Conservation (phyloP, 176 grass and related monocot genomes). For the Oryza brachyantha region DNA sequence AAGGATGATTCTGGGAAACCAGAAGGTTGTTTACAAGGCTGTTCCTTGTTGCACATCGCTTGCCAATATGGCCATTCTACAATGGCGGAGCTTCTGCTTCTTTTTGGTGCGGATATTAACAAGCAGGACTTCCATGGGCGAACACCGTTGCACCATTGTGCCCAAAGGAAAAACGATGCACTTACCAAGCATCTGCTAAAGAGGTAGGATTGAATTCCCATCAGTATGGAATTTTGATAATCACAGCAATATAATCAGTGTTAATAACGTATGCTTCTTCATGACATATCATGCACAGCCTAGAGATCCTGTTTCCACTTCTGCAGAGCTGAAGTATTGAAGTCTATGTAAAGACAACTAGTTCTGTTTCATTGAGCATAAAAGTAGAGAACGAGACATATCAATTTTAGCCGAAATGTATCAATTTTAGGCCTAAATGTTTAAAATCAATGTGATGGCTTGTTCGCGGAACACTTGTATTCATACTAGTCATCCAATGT, state of each 20-base stretch:
- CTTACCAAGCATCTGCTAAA: conserved; percentile 85
- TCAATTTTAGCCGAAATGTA: conserved; percentile 5
- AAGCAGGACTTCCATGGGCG: conserved; percentile 85
- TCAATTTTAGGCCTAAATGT: conserved; percentile 8
- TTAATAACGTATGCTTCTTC: neutral
- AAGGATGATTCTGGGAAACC: conserved; percentile 47
- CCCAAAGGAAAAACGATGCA: conserved; percentile 74
- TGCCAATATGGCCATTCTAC: conserved; percentile 56
- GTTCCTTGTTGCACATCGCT: conserved; percentile 75
- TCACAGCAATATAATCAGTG: conserved; percentile 8
- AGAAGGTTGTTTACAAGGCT: conserved; percentile 82
- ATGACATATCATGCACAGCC: neutral
- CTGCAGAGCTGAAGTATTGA: neutral
- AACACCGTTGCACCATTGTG: conserved; percentile 88
- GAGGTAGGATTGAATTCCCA: conserved; percentile 50
- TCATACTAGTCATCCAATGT: neutral
- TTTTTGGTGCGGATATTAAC: conserved; percentile 88
- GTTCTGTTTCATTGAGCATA: neutral
- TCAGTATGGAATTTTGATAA: neutral
- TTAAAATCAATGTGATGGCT: neutral
- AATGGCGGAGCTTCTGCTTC: conserved; percentile 76
- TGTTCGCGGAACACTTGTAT: conserved; percentile 1
- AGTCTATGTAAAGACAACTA: neutral
- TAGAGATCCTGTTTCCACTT: neutral
- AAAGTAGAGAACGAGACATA: conserved; percentile 10